A percentile compares a stretch with the other conserved stretches of the same genome.
Conservation (phyloP, 1,284 basidiomycete genomes). For the Ganoderma resinaceum region DNA sequence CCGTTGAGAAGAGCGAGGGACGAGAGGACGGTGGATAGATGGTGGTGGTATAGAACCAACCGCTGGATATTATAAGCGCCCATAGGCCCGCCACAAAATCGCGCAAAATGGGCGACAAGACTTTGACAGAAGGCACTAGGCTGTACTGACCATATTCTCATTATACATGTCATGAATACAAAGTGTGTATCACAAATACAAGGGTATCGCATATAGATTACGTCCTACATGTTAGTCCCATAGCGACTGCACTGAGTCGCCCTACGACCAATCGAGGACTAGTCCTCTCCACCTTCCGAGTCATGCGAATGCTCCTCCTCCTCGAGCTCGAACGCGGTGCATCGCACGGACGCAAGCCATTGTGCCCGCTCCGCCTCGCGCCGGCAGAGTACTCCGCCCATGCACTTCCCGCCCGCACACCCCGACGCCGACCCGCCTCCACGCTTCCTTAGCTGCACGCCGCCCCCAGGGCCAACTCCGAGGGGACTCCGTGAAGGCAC, state of each 20-base stretch:
- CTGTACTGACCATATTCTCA: background rate
- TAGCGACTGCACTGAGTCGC: background rate
- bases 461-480: constrained; percentile 24
- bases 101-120: too few species aligned
- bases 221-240: constrained; percentile 10
- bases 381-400: constrained; percentile 46
- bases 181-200: constrained; percentile 19
- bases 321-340: constrained; percentile 53
- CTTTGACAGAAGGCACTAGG: too few species aligned
- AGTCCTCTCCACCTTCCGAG: background rate
- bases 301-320: constrained; percentile 17
- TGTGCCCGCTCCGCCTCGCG: constrained; percentile 48
- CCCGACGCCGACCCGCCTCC: constrained; percentile 19
- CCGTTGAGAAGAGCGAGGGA: background rate
- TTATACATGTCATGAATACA: constrained; percentile 5
- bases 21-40: background rate
- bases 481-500: constrained; percentile 13
- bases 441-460: constrained; percentile 29
- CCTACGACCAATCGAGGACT: background rate
- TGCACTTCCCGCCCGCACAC: constrained; percentile 44
- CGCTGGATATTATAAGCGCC: constrained; percentile 2
- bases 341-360: constrained; percentile 56
- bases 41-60: constrained; percentile 21
- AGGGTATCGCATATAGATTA: constrained; percentile 8
- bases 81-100: constrained; percentile 8